A percentile compares a stretch with the other conserved stretches of the same genome.
Evolutionary conservation across 176 grass and related monocot genomes (phyloP).

Genomic region (Canna indica): DNA sequence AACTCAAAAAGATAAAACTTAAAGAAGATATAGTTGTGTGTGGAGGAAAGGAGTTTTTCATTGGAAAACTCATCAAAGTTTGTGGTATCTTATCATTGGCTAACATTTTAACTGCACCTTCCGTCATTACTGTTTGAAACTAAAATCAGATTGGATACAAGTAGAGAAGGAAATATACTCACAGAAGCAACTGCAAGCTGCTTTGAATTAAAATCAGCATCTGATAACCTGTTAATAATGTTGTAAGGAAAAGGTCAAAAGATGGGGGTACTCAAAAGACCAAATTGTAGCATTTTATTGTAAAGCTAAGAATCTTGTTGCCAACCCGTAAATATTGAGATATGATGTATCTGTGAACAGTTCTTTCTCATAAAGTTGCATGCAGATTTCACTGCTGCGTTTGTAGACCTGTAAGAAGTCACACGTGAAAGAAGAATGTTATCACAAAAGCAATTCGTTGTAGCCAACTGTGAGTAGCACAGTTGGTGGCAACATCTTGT

Average conservation of each 20-base stretch:
- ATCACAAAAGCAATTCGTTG: neutral
- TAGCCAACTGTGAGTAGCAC: no score
- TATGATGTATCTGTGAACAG: conserved; percentile 79
- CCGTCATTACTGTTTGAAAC: neutral
- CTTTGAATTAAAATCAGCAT: conserved; percentile 60
- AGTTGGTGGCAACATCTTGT: no score
- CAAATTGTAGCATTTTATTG: conserved; percentile 14
- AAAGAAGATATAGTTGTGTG: neutral
- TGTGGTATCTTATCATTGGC: neutral
- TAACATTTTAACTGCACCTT: neutral
- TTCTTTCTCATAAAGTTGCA: conserved; percentile 90
- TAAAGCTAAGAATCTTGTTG: conserved; percentile 10
- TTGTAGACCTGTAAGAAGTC: conserved; percentile 53
- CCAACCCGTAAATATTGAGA: conserved; percentile 80
- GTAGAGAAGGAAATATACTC: conserved; percentile 25
- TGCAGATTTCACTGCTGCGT: conserved; percentile 75
- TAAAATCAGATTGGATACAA: neutral
- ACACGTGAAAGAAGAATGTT: neutral
- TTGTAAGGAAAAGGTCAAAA: conserved; percentile 12
- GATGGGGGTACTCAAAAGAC: conserved; percentile 4
- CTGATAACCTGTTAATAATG: conserved; percentile 47
- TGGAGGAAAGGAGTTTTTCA: neutral
- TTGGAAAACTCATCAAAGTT: neutral
- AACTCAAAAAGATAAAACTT: neutral
- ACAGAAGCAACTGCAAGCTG: conserved; percentile 75